Evolutionary conservation across 192 early-diverging fungal genomes (phyloP).

Genomic region (Coemansia brasiliensis): DNA sequence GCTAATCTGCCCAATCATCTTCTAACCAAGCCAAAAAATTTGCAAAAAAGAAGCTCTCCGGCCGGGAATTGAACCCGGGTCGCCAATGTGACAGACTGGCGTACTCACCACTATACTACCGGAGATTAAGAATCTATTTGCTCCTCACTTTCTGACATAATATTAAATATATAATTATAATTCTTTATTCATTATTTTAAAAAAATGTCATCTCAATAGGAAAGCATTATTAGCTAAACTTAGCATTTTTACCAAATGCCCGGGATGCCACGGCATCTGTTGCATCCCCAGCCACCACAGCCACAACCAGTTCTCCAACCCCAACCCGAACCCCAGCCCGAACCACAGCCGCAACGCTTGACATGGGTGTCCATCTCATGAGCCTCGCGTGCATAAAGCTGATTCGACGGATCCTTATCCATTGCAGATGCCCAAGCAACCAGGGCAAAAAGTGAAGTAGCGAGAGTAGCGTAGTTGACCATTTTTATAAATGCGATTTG

Average conservation of each 20-base stretch:
- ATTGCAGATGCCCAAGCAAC: not conserved
- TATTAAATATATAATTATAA: no score
- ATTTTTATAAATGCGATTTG: no score
- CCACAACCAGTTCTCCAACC: not conserved
- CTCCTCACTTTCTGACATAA: no score
- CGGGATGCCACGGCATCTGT: not conserved
- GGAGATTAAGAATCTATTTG: not conserved
- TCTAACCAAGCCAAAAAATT: conserved; percentile 1
- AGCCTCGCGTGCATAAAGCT: not conserved
- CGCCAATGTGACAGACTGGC: conserved; percentile 38
- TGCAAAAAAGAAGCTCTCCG: conserved; percentile 26
- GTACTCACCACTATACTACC: conserved; percentile 41
- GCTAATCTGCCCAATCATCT: no score
- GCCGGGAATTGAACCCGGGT: conserved; percentile 44
- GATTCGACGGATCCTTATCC: not conserved
- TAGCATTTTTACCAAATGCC: not conserved
- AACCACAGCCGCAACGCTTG: conserved; percentile 3
- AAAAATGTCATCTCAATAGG: no score
- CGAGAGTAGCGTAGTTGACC: not conserved
- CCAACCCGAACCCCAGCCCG: not conserved
- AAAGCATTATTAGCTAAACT: no score
- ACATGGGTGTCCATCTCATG: not conserved
- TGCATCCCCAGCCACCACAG: conserved; percentile 3
- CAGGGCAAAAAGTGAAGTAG: not conserved
- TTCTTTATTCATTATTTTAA: no score